Conservation (phyloP, 345 rosid species). For the Eucalyptus globulus region DNA sequence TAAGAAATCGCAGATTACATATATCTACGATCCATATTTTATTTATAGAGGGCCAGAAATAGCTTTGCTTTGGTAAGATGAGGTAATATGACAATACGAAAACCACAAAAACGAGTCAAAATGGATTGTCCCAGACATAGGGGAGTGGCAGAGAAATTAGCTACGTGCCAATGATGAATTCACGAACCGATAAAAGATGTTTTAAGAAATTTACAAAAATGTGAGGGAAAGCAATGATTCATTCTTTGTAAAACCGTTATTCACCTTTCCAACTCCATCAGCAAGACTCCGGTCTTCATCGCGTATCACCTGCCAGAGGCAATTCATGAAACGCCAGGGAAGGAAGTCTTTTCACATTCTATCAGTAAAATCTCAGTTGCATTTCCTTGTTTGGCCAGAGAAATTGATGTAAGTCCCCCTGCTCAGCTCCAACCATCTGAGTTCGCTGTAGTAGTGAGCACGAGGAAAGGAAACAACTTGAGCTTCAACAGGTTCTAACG, state of each 20-base stretch:
- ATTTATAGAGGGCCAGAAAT: background rate
- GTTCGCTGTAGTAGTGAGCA: background rate
- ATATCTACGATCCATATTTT: background rate
- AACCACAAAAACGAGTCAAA: background rate
- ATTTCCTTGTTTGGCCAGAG: background rate
- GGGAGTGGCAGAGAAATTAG: background rate
- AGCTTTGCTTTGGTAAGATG: background rate
- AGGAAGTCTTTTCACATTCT: background rate
- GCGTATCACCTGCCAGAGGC: background rate
- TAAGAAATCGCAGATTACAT: background rate
- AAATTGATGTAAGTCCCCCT: background rate
- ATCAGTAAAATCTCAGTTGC: background rate
- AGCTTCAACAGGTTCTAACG: background rate
- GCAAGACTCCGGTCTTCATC: background rate
- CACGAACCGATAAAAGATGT: background rate
- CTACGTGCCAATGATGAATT: background rate
- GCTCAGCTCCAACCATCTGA: background rate
- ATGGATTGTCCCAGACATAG: background rate
- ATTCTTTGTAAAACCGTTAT: background rate
- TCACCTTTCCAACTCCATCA: background rate
- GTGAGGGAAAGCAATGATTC: background rate
- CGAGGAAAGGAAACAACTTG: background rate
- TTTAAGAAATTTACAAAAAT: background rate
- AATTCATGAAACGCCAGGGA: background rate
- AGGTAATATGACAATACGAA: background rate